Evolutionary conservation across 305 asterid genomes (phyloP), one percentile per base, ranked within the genome.

Genomic region (Rubia balearica): DNA sequence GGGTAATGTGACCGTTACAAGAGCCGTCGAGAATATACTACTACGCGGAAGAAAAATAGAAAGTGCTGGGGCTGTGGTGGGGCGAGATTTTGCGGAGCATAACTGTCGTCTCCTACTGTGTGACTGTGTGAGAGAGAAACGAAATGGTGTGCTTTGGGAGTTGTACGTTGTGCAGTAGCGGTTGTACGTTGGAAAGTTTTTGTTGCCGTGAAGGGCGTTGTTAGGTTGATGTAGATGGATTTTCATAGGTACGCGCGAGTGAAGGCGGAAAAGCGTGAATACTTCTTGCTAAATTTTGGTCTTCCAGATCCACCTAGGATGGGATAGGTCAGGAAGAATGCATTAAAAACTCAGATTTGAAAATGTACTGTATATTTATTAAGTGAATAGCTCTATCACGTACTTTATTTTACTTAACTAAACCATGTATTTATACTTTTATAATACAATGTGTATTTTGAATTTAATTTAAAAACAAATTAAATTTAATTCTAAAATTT

Each of bases 1-100:
- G 78, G 83, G 22, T 67, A 74, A 86, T 78, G 77, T 84, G 89
- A 87, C 93, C 92, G 96, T 89, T 89, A 83, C 80, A 64, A 69
- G 73, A 22, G 76, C 85, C 82, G 85, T 83, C 78, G 78, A 72
- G 62, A 59, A 62, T 69, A 48, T n/a, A n/a, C n/a, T 74, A 48
- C 38, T 77, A 60, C 51, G 65, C 64, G 71, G 72, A 70, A 71
- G 71, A 36, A 55, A 67, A 53, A 62, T 64, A 71, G 64, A 71
- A 40, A 70, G 69, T 68, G 74, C 53, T 63, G 63, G 71, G 33
- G 74, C 65, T 43, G 69, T 48, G 41, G 69, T 48, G 41, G 70
- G 76, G 33, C 79, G 79, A 72, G 65, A 75, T 71, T 71, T 77
- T 72, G 71, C 61, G 75, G 86, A 76, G 90, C 83, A 81, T 84